phyloP scores from a whole-genome alignment of 306 rosid species.

The Quercus glauca region DNA sequence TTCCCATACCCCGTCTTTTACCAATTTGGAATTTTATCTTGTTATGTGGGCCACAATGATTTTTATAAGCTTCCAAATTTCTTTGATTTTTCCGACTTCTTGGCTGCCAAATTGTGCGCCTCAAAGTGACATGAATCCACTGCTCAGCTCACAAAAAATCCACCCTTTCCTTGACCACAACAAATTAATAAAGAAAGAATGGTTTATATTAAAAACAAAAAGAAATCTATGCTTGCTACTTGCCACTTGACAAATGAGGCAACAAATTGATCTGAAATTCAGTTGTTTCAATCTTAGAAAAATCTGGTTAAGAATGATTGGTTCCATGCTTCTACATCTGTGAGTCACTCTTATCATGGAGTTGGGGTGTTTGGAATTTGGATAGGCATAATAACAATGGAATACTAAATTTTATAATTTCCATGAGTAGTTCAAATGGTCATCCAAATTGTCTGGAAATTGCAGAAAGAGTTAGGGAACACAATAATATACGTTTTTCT shows the following conservation, averaged over 20 bases:
- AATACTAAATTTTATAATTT: neutral
- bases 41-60: conserved; percentile 26
- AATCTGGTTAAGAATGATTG: neutral
- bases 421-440: neutral
- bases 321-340: neutral
- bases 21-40: conserved; percentile 27
- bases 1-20: conserved; percentile 21
- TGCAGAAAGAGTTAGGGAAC: neutral
- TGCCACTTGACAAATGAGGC: neutral
- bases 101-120: neutral
- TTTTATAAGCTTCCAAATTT: conserved; percentile 17
- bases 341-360: too few species aligned
- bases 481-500: neutral
- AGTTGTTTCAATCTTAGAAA: neutral
- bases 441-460: neutral
- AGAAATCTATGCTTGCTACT: neutral
- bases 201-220: neutral
- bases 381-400: too few species aligned
- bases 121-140: neutral
- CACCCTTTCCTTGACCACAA: neutral
- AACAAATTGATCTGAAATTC: neutral
- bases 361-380: too few species aligned
- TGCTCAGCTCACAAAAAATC: neutral
- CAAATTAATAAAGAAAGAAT: neutral
- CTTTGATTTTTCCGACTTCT: conserved; percentile 20